These are phyloP conservation scores for Fusarium sp. DNA, from an alignment of 2,329 filamentous ascomycete genomes.

Conservation along the genomic window DNA sequence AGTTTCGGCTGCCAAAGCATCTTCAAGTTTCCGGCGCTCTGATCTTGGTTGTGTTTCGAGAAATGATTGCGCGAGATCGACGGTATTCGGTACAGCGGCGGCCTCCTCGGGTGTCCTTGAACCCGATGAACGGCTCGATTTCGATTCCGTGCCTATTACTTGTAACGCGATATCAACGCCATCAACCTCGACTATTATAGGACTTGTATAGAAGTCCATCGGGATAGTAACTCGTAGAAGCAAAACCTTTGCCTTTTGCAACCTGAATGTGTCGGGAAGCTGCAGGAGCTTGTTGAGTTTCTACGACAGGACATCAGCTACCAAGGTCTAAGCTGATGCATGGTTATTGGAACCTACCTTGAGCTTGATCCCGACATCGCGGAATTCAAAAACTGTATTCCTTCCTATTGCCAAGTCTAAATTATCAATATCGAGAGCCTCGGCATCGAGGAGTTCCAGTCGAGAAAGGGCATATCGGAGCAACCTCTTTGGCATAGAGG, in stretches of 20 bases:
- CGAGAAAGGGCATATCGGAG: slow-evolving; percentile 86
- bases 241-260: slow-evolving; percentile 79
- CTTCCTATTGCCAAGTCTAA: slow-evolving; percentile 86
- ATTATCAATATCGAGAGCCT: slow-evolving; percentile 86
- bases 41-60: slow-evolving; percentile 75
- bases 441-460: slow-evolving; percentile 87
- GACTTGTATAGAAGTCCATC: slow-evolving; percentile 86
- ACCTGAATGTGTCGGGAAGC: slow-evolving; percentile 76
- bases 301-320: slow-evolving; percentile 58
- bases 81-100: slow-evolving; percentile 71
- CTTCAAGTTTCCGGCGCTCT: slow-evolving; percentile 75
- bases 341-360: slow-evolving; percentile 63
- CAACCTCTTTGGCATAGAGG: slow-evolving; percentile 88
- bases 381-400: slow-evolving; percentile 84
- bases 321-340: slow-evolving; percentile 8
- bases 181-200: slow-evolving; percentile 84
- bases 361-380: slow-evolving; percentile 84
- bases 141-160: slow-evolving; percentile 55
- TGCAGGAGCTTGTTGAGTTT: slow-evolving; percentile 81
- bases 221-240: slow-evolving; percentile 85
- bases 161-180: slow-evolving; percentile 79
- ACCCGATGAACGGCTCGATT: slow-evolving; percentile 54
- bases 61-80: slow-evolving; percentile 82
- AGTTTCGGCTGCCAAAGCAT: slow-evolving; percentile 72
- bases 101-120: slow-evolving; percentile 43